Percentiles rank a stretch among this genome's conserved stretches.
Evolutionary conservation across 768 basidiomycete genomes (phyloP).

Genomic region (Amanita fuliginea): DNA sequence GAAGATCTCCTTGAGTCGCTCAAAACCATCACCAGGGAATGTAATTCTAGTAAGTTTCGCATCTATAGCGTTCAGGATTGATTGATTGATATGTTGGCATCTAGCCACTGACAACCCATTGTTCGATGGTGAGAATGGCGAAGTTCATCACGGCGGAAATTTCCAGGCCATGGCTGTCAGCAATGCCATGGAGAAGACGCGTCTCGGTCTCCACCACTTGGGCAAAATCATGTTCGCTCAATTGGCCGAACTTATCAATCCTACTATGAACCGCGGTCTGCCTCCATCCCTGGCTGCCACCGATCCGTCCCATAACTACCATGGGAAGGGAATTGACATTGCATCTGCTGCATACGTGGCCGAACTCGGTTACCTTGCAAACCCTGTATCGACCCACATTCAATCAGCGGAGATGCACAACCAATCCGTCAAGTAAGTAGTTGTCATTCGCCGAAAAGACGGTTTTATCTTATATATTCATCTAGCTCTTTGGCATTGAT

Average conservation of each 20-base stretch:
- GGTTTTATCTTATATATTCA: constrained; percentile 9
- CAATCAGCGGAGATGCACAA: constrained; percentile 91
- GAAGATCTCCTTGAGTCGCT: constrained; percentile 65
- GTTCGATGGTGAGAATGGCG: constrained; percentile 53
- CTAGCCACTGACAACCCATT: constrained; percentile 83
- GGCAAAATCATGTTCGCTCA: constrained; percentile 64
- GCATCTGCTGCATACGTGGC: constrained; percentile 72
- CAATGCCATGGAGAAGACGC: constrained; percentile 82
- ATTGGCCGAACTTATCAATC: constrained; percentile 62
- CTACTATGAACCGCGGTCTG: constrained; percentile 70
- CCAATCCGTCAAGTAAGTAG: constrained; percentile 75
- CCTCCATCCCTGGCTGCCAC: constrained; percentile 73
- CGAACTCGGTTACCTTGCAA: constrained; percentile 75
- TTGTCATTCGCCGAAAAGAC: not conserved
- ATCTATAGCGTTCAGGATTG: not conserved
- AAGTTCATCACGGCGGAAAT: constrained; percentile 75
- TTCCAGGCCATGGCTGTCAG: constrained; percentile 86
- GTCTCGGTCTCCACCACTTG: constrained; percentile 57
- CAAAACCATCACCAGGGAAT: constrained; percentile 57
- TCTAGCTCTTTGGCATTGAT: constrained; percentile 72
- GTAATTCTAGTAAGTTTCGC: constrained; percentile 61
- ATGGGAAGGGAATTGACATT: constrained; percentile 79
- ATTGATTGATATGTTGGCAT: constrained; percentile 5
- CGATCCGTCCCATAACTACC: constrained; percentile 75
- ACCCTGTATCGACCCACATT: constrained; percentile 75